phyloP scores from a whole-genome alignment of 2,329 filamentous ascomycete species.

The Fusarium cyanostomum region DNA sequence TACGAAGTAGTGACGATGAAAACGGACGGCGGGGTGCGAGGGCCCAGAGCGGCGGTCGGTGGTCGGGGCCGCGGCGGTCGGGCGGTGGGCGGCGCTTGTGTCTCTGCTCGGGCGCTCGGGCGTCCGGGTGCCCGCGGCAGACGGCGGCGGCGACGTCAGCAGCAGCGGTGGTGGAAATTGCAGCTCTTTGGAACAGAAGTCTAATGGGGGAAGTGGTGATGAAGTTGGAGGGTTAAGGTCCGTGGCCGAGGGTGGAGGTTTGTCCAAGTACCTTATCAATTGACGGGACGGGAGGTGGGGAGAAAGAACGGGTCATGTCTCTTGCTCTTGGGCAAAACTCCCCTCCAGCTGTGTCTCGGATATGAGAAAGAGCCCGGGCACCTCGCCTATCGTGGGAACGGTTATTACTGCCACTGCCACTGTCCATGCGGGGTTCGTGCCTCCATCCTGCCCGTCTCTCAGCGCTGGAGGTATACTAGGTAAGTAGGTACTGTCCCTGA shows the following conservation, averaged over 20 bases:
- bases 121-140: constrained; percentile 43
- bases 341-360: constrained; percentile 13
- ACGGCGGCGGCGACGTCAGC: constrained; percentile 35
- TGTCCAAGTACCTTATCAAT: constrained; percentile 20
- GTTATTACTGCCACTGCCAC: too few species aligned
- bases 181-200: constrained; percentile 3
- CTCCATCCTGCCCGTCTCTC: too few species aligned
- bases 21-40: constrained; percentile 18
- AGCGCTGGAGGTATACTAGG: too few species aligned
- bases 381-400: too few species aligned
- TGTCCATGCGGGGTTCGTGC: too few species aligned
- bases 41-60: constrained; percentile 35
- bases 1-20: constrained; percentile 20
- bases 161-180: constrained; percentile 8
- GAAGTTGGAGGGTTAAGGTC: constrained; percentile 28
- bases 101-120: constrained; percentile 43
- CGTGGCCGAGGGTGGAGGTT: constrained; percentile 26
- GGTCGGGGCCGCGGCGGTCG: constrained; percentile 33
- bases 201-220: constrained; percentile 10
- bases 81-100: constrained; percentile 34
- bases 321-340: constrained; percentile 1
- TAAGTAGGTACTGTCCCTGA: too few species aligned
- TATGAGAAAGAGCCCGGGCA: constrained; percentile 21
- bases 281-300: constrained; percentile 21
- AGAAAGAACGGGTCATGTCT: constrained; percentile 30